Conservation (phyloP, 306 rosid genomes). For the Begonia fuchsioides region DNA sequence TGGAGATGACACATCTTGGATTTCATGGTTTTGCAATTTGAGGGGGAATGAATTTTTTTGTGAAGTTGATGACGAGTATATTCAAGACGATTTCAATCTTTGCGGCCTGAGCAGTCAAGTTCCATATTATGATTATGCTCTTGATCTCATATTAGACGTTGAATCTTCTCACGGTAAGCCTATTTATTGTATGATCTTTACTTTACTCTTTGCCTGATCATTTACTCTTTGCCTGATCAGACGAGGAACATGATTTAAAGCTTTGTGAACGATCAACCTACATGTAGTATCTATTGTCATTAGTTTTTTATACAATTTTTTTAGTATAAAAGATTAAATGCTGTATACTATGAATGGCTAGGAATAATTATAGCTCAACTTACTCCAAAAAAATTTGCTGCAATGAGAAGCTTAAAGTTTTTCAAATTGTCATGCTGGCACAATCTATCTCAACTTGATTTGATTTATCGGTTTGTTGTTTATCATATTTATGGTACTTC, state of each 20-base stretch:
- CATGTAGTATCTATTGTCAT: neutral
- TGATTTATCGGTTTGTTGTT: too few species aligned
- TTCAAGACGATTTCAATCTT: slow-evolving; percentile 89
- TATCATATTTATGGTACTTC: too few species aligned
- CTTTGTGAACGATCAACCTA: neutral
- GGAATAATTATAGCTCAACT: too few species aligned
- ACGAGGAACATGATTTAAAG: neutral
- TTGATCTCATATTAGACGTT: slow-evolving; percentile 90
- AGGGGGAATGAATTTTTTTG: slow-evolving; percentile 95
- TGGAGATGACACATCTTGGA: slow-evolving; percentile 96
- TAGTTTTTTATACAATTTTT: neutral
- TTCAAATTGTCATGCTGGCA: too few species aligned
- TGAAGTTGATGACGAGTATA: slow-evolving; percentile 94
- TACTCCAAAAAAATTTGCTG: too few species aligned
- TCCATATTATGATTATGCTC: slow-evolving; percentile 95
- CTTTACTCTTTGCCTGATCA: neutral
- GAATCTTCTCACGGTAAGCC: slow-evolving; percentile 87
- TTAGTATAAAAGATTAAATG: neutral
- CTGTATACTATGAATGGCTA: neutral
- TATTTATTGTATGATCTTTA: neutral
- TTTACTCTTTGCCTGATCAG: neutral
- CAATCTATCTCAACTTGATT: too few species aligned
- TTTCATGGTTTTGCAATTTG: slow-evolving; percentile 96
- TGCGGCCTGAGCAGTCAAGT: slow-evolving; percentile 98
- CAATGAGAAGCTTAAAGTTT: too few species aligned